Base-by-base conservation (phyloP, 305 asterid genomes). In the Plantago coronopus region DNA sequence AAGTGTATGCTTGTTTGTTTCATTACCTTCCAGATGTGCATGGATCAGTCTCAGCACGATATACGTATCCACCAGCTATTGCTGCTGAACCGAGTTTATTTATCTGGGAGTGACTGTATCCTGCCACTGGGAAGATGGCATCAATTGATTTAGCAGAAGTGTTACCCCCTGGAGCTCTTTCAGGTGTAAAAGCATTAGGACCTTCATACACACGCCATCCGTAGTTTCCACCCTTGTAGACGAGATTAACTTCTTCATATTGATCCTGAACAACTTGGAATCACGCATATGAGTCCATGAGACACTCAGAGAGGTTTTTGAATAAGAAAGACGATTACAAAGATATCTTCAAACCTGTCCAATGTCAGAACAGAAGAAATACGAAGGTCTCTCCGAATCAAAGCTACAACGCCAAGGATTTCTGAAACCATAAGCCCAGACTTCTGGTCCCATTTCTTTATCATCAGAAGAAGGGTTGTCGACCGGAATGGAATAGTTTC, bases 321-420 rank as follows among this genome's bases (percentile, higher is more conserved):
- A 34, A 34, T 34, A 34, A 34, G 48, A 49, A 48, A 31, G 42
- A 16, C 22, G 29, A 45, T 29, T 21, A n/a, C n/a, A 40, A 56
- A 16, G 9, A 18, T 56, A 20, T 5, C 20, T 63, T 16, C n/a
- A 22, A 60, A 90, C 97, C 98, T 86, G 79, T 21, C 98, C 98
- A 74, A 71, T 57, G 66, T 88, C 98, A 17, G 87, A 91, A 48
- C 98, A 91, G 23, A 84, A 51, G 77, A 88, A 88, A 72, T 88
- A 86, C 22, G 94, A 80, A 74, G 95, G 96, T 82, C 95, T 81
- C 68, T 91, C 89, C 18, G 96, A 73, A 65, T 91, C 98, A 29
- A 91, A 91, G 81, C 96, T 86, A 55, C 96, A 91, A 16, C 95
- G 90, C 98, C 96, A 91, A 13, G 98, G 98, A 59, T 80, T 79